Percentiles rank a stretch among this genome's conserved stretches.
Conservation (phyloP, 495 filamentous ascomycete genomes). For the Aspergillus wentii region DNA sequence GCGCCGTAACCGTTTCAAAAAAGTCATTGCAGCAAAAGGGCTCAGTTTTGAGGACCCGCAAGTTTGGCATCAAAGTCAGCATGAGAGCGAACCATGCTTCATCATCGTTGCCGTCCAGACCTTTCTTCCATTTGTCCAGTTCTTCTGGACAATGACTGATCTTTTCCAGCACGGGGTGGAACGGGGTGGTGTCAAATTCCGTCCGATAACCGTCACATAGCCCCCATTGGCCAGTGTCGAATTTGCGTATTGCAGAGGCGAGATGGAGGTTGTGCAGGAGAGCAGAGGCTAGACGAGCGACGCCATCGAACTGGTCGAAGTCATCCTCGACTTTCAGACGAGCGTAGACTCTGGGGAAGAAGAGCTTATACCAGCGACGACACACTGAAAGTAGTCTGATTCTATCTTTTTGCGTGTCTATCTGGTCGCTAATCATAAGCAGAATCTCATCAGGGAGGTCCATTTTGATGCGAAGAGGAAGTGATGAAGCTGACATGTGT, state of each 20-base stretch:
- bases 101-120: not conserved
- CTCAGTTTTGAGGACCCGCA: too few relatives aligned
- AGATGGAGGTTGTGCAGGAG: constrained; percentile 1
- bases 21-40: too few relatives aligned
- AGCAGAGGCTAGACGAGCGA: not conserved
- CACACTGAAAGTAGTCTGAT: not conserved
- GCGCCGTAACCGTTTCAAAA: too few relatives aligned
- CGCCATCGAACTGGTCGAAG: too few relatives aligned
- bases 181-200: not conserved
- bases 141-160: constrained; percentile 3
- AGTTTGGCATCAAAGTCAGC: constrained; percentile 4
- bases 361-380: constrained; percentile 1
- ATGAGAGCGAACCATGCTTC: constrained; percentile 7
- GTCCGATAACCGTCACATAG: not conserved
- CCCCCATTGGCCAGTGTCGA: not conserved
- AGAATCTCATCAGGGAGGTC: constrained; percentile 1
- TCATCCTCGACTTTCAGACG: too few relatives aligned
- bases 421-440: not conserved
- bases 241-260: not conserved
- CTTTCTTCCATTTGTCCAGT: constrained; percentile 1
- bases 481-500: too few relatives aligned
- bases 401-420: not conserved
- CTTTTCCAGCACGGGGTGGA: not conserved
- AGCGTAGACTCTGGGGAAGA: not conserved
- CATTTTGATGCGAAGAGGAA: too few relatives aligned